phyloP scores from a whole-genome alignment of 1,284 basidiomycete genomes.

The Exsudoporus floridanus region DNA sequence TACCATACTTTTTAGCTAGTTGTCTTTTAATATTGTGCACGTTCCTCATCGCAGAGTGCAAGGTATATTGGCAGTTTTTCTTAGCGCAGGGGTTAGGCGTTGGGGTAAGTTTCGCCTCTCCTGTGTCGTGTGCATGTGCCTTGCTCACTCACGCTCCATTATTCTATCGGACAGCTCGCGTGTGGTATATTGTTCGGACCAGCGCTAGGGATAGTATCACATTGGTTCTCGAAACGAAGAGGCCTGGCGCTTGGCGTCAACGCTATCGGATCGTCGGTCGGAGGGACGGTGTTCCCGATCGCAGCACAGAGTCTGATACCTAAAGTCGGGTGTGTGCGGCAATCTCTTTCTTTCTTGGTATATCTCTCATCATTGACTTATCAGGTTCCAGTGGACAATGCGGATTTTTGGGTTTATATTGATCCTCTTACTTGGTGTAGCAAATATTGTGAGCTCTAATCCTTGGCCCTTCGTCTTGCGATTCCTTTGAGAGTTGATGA shows the following conservation, averaged over 20 bases:
- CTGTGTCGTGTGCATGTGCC: neutral
- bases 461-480: neutral
- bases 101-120: constrained; percentile 35
- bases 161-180: constrained; percentile 17
- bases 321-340: constrained; percentile 36
- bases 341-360: neutral
- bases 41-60: constrained; percentile 52
- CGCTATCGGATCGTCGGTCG: constrained; percentile 43
- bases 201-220: constrained; percentile 42
- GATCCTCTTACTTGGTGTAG: constrained; percentile 36
- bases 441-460: constrained; percentile 34
- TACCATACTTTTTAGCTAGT: constrained; percentile 38
- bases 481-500: constrained; percentile 13
- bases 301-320: constrained; percentile 41
- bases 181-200: constrained; percentile 44
- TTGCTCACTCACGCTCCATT: neutral
- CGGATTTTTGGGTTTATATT: constrained; percentile 47
- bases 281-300: constrained; percentile 47
- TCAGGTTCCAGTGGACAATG: constrained; percentile 47
- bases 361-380: neutral
- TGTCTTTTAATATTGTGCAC: constrained; percentile 43
- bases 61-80: constrained; percentile 52
- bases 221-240: constrained; percentile 47
- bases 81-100: constrained; percentile 48
- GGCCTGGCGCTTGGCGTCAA: constrained; percentile 44